phyloP scores from a whole-genome alignment of 208 protist genomes.

The Acanthamoeba healyi region DNA sequence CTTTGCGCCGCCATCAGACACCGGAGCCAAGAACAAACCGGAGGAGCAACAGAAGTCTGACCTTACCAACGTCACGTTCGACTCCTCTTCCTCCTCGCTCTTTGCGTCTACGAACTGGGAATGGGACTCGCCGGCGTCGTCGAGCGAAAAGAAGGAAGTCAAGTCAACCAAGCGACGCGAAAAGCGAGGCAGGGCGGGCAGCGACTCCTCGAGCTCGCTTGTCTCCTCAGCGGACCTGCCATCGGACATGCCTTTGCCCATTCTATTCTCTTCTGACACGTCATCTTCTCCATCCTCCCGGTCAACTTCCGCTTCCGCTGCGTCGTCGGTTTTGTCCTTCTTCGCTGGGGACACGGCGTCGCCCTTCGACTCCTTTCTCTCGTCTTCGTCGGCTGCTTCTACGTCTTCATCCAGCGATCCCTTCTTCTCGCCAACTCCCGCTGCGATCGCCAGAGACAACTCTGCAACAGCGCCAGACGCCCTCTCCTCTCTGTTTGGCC shows the following conservation, averaged over 20 bases:
- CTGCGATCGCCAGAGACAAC: not conserved
- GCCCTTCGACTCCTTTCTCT: conserved; percentile 23
- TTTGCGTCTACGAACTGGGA: not conserved
- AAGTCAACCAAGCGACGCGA: not conserved
- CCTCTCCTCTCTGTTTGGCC: not conserved
- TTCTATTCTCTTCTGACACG: not conserved
- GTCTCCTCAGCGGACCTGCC: conserved; percentile 23
- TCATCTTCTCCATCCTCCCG: not conserved
- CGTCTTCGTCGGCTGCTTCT: not conserved
- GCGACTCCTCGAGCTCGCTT: not conserved
- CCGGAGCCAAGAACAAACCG: not conserved
- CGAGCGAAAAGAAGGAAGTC: not conserved
- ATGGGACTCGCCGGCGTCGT: not conserved
- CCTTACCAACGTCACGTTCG: not conserved
- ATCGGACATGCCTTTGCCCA: conserved; percentile 10
- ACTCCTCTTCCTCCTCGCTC: not conserved
- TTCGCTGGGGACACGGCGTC: not conserved
- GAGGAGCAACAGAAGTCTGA: not conserved
- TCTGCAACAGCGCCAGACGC: not conserved
- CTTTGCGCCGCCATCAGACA: not conserved
- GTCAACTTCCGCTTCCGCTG: not conserved
- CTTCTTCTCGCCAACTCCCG: not conserved
- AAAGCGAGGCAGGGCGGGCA: not conserved
- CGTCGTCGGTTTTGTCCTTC: not conserved
- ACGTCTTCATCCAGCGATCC: not conserved